A percentile compares a stretch with the other conserved stretches of the same genome.
phyloP scores from a whole-genome alignment of 495 filamentous ascomycete genomes.

The Aspergillus campestris region DNA sequence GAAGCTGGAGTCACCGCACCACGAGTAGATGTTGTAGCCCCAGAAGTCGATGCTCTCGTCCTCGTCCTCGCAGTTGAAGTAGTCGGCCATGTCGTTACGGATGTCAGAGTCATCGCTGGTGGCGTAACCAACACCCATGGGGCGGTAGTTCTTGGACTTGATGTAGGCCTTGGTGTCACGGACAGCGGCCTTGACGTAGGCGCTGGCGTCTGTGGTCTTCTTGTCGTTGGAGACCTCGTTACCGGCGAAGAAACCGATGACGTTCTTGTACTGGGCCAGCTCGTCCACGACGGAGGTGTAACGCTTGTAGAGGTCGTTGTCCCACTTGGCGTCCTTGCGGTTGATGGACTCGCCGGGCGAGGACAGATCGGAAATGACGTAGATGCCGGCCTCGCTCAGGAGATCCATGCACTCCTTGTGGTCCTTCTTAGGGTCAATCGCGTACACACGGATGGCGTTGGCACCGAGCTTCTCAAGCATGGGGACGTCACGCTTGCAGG shows the following conservation, averaged over 20 bases:
- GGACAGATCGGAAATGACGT: slow-evolving; percentile 81
- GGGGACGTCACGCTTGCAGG: slow-evolving; percentile 73
- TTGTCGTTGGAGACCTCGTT: slow-evolving; percentile 85
- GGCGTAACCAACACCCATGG: slow-evolving; percentile 85
- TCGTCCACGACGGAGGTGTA: slow-evolving; percentile 77
- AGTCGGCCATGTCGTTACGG: slow-evolving; percentile 66
- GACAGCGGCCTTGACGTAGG: slow-evolving; percentile 91
- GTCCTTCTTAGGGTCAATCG: slow-evolving; percentile 67
- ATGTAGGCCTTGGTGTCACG: slow-evolving; percentile 91
- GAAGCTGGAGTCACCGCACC: slow-evolving; percentile 76
- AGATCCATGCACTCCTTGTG: slow-evolving; percentile 75
- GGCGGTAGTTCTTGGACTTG: slow-evolving; percentile 60
- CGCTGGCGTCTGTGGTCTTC: slow-evolving; percentile 72
- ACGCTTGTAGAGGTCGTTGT: slow-evolving; percentile 59
- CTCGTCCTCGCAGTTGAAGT: slow-evolving; percentile 76
- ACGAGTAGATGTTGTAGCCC: slow-evolving; percentile 97
- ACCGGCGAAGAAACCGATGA: slow-evolving; percentile 89
- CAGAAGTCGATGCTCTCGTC: slow-evolving; percentile 76
- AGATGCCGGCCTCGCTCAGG: slow-evolving; percentile 78
- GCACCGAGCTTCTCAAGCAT: slow-evolving; percentile 63
- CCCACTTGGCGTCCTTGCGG: slow-evolving; percentile 68
- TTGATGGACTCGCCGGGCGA: slow-evolving; percentile 78
- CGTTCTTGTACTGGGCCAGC: slow-evolving; percentile 68
- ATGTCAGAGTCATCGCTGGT: slow-evolving; percentile 80
- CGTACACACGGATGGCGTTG: slow-evolving; percentile 89